Conservation (phyloP, 1,139 yeast genomes). For the Taphrina populina region DNA sequence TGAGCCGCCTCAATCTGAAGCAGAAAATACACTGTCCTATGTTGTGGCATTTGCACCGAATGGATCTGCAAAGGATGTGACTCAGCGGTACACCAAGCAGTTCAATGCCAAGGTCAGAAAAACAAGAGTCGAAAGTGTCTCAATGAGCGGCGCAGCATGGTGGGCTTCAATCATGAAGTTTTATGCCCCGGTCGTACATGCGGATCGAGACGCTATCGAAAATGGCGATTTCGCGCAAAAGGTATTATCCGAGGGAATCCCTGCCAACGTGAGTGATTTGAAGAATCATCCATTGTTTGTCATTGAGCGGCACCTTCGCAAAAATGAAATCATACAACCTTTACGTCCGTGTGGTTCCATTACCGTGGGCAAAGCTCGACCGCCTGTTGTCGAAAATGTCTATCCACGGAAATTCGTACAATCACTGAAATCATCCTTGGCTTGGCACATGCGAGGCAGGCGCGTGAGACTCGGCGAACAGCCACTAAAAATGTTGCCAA, state of each 20-base stretch:
- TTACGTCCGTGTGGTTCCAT: constrained; percentile 70
- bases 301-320: constrained; percentile 63
- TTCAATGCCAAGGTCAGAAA: constrained; percentile 74
- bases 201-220: constrained; percentile 64
- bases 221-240: constrained; percentile 65
- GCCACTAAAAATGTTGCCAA: constrained; percentile 55
- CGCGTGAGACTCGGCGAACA: constrained; percentile 65
- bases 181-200: background rate
- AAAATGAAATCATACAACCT: constrained; percentile 70
- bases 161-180: constrained; percentile 46
- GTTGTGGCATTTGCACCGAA: constrained; percentile 70
- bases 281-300: constrained; percentile 86
- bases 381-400: constrained; percentile 48
- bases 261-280: constrained; percentile 77
- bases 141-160: constrained; percentile 67
- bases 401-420: constrained; percentile 68
- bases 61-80: constrained; percentile 74
- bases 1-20: constrained; percentile 71
- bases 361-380: constrained; percentile 44
- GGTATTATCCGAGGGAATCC: constrained; percentile 79
- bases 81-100: constrained; percentile 71
- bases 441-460: constrained; percentile 85
- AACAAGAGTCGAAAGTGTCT: constrained; percentile 64
- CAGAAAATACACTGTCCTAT: constrained; percentile 64
- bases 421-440: constrained; percentile 66